Evolutionary conservation across 805 yeast genomes (phyloP), one percentile per base, ranked within the genome.

Genomic region (Nakazawaea wickerhamii): DNA sequence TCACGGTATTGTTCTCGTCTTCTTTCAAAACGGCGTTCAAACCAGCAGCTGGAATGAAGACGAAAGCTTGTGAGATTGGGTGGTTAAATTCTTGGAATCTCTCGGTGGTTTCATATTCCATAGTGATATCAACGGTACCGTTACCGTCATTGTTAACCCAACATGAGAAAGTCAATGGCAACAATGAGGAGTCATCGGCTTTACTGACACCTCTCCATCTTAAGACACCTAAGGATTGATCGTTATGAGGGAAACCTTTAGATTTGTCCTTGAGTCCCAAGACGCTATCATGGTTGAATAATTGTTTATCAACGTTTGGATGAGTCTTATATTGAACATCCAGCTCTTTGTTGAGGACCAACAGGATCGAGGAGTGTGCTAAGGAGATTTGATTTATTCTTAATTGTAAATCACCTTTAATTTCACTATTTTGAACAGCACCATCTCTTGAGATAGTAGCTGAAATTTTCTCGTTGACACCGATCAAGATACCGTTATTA

Each of bases 361-460:
- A 66, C 48, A 74, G 57, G 46, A 93, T 71, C 57, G 75, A 77
- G 43, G 88, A 75, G 51, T 73, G 75, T 11, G 95, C 79, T 50
- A 81, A 70, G 30, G 71, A 75, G n/a, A 84, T 68, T 55, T 89
- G 77, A 60, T 84, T 89, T 49, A 93, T 79, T 59, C 96, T 81
- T 58, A 93, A 69, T 64, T 88, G 95, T 52, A 91, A 70, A 52
- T 85, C 95, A 62, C 99, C 98, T 63, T 87, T 87, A 45, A 89
- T 75, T 58, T 90, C 96, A 33, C 87, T 77, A 17, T 78, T 65
- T 17, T 66, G 47, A 41, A 85, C 61, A 0, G 81, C 71, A 37
- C 98, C 98, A 52, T 91, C 97, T 57, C 97, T 81, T 10, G 83
- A 67, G 47, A 91, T 72, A 52, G 80, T 81, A 4, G 93, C 93